These are phyloP conservation scores for Acmispon strigosus DNA, from an alignment of 306 rosid species.

Conservation along the genomic window DNA sequence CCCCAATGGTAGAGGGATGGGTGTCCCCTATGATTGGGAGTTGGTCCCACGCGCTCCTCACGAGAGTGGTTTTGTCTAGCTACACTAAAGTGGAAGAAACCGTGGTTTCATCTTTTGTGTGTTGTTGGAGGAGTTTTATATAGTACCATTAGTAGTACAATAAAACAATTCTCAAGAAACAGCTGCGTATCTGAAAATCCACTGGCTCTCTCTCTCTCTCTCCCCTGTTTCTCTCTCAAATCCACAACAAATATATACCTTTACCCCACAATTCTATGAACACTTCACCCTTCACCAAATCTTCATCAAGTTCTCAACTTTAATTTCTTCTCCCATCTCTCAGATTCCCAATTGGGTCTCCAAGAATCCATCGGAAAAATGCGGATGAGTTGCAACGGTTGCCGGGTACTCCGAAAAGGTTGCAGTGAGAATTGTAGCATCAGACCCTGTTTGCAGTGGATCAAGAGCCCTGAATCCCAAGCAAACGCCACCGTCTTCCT, in stretches of 20 bases:
- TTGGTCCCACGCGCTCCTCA: background rate
- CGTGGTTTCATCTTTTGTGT: conserved; percentile 28
- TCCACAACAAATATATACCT: conserved; percentile 14
- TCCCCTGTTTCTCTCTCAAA: background rate
- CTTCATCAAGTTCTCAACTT: background rate
- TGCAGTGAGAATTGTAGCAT: conserved; percentile 94
- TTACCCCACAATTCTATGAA: background rate
- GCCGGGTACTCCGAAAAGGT: conserved; percentile 83
- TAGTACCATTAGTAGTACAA: background rate
- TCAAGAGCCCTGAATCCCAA: conserved; percentile 86
- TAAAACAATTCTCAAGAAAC: conserved; percentile 24
- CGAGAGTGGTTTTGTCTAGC: background rate
- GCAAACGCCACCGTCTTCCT: conserved; percentile 95
- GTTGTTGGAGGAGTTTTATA: background rate
- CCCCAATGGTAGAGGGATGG: conserved; percentile 21
- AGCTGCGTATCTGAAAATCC: conserved; percentile 50
- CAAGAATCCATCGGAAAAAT: conserved; percentile 25
- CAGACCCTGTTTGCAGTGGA: conserved; percentile 88
- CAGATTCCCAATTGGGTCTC: background rate
- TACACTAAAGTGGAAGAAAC: conserved; percentile 32
- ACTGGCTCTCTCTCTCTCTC: conserved; percentile 21
- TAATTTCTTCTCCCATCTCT: background rate
- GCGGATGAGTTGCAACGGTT: conserved; percentile 99
- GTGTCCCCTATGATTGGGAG: conserved; percentile 33
- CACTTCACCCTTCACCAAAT: conserved; percentile 1